A percentile compares a stretch with the other conserved stretches of the same genome.
Evolutionary conservation across 768 basidiomycete species (phyloP).

Genomic region (Cystofilobasidium bisporidii): DNA sequence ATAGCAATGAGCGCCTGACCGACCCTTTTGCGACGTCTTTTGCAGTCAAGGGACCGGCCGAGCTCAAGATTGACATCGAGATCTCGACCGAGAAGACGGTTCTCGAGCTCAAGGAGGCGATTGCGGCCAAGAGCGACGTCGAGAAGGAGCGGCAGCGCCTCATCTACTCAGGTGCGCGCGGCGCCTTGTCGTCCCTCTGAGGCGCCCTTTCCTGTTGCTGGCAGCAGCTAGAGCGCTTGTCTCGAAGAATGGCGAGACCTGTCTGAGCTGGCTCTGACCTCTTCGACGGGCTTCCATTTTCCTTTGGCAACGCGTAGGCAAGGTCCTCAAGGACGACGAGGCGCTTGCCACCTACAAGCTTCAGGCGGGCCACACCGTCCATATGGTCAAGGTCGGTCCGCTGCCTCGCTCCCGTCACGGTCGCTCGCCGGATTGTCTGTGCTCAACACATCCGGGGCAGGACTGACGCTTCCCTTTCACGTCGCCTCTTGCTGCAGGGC

Average conservation of each 20-base stretch:
- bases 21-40: no score
- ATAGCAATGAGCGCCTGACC: no score
- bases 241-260: no score
- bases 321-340: conserved; percentile 61
- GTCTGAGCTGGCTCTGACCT: no score
- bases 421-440: no score
- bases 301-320: conserved; percentile 13
- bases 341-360: conserved; percentile 76
- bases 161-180: conserved; percentile 66
- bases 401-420: no score
- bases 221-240: no score
- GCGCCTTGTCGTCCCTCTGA: conserved; percentile 13
- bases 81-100: conserved; percentile 45
- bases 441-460: no score
- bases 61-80: conserved; percentile 61
- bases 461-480: no score
- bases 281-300: no score
- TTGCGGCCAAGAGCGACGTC: conserved; percentile 76
- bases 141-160: conserved; percentile 77
- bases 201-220: no score
- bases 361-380: conserved; percentile 74
- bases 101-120: conserved; percentile 76
- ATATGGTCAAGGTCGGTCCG: conserved; percentile 77
- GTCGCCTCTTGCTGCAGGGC: background rate
- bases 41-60: conserved; percentile 54